phyloP scores from a whole-genome alignment of 2,329 filamentous ascomycete species.

The Aureobasidium uvarum region DNA sequence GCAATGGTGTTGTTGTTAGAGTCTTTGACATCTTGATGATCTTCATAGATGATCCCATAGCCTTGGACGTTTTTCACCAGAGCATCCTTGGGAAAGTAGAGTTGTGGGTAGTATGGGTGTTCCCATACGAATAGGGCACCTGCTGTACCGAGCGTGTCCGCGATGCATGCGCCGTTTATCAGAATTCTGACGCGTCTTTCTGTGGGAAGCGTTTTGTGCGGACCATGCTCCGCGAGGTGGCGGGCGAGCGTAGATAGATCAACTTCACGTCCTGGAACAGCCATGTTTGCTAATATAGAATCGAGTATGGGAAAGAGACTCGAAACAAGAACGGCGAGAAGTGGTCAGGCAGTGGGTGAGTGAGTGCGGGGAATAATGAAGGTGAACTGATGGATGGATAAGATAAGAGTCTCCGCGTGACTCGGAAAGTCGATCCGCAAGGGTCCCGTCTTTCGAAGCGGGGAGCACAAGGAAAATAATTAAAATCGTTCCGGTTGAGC shows the following conservation, averaged over 20 bases:
- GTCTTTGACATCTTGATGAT: conserved; percentile 31
- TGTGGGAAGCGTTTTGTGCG: conserved; percentile 37
- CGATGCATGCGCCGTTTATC: conserved; percentile 38
- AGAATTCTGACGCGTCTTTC: conserved; percentile 38
- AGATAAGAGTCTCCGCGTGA: conserved; percentile 12
- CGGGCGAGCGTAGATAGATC: conserved; percentile 43
- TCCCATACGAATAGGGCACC: conserved; percentile 41
- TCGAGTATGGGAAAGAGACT: background rate
- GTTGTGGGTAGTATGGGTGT: conserved; percentile 52
- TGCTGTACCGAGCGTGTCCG: conserved; percentile 39
- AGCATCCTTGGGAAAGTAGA: conserved; percentile 35
- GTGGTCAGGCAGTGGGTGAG: background rate
- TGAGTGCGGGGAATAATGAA: background rate
- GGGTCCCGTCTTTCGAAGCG: conserved; percentile 2
- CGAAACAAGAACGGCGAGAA: background rate
- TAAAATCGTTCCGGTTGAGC: background rate
- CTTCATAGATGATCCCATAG: conserved; percentile 18
- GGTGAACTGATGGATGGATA: conserved; percentile 1
- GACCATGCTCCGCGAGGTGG: conserved; percentile 44
- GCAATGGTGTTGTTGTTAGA: conserved; percentile 31
- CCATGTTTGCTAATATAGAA: background rate
- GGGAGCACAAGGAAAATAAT: conserved; percentile 1
- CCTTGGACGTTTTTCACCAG: conserved; percentile 12
- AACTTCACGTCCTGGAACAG: conserved; percentile 18
- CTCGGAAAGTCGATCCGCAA: background rate